These are phyloP conservation scores for Dentipellis fragilis DNA, from an alignment of 768 basidiomycete species.

Conservation along the genomic window DNA sequence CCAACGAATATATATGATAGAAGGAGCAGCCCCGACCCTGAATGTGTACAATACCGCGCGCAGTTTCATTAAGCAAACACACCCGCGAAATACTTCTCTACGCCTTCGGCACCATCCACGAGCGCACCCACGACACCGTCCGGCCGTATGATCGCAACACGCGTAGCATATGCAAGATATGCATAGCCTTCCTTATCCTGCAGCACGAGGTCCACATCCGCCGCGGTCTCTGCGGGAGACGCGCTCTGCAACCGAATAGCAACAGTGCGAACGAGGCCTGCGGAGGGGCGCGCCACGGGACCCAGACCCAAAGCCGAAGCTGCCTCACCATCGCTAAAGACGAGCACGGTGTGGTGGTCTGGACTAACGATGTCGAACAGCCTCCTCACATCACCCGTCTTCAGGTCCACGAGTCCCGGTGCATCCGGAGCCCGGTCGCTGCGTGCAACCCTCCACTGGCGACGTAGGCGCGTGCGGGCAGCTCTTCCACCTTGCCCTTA, in stretches of 20 bases:
- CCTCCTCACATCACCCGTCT: not conserved
- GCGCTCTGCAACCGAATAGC: not conserved
- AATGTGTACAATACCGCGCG: not conserved
- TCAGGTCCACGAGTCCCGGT: not conserved
- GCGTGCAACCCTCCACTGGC: not conserved
- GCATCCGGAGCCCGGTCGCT: constrained; percentile 16
- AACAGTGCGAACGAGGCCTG: not conserved
- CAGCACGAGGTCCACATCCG: not conserved
- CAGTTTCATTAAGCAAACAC: not conserved
- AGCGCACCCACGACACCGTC: constrained; percentile 6
- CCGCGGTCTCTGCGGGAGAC: not conserved
- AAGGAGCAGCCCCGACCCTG: not conserved
- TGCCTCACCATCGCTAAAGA: constrained; percentile 1
- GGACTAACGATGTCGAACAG: constrained; percentile 9
- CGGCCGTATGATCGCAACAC: constrained; percentile 3
- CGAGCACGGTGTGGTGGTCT: constrained; percentile 9
- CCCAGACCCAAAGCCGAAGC: not conserved
- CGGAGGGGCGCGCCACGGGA: not conserved
- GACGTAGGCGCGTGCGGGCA: too few relatives aligned
- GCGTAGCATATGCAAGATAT: not conserved
- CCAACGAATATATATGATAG: not conserved
- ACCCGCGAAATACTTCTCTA: constrained; percentile 1
- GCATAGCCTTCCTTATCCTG: constrained; percentile 6
- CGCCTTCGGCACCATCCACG: not conserved
- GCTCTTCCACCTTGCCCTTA: not conserved